Base-by-base conservation (phyloP, 2,329 filamentous ascomycete genomes). In the Lachnellula subtilissima region DNA sequence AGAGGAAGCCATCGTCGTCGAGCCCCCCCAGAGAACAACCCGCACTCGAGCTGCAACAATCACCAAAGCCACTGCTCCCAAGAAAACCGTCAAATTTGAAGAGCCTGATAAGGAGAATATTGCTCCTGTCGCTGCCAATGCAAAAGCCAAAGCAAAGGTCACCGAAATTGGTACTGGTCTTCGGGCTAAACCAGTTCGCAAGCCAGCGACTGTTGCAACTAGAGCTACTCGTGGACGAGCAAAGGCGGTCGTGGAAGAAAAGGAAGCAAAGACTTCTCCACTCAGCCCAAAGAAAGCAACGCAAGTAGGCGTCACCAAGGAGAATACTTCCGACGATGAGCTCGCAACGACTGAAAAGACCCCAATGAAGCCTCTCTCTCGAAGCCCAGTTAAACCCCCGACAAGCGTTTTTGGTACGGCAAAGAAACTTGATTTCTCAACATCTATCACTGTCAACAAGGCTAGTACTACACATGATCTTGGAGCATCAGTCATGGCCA, bases 281-380 rank as follows among this genome's bases (percentile, higher is more conserved):
- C 73, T 86, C 52, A 85, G 82, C 71, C 83, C 82, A 72, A 85
- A 81, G 75, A 87, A 86, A 75, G 77, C 82, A 62, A 82, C 81
- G 42, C 81, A 85, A 72, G 73, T 85, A 62, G 73, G 76, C 50
- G 60, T 55, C 14, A 58, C 74, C 66, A 65, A 70, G 57, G 79
- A 80, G 51, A 65, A 67, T 28, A 74, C 75, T 32, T 84, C 82
- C 14, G 83, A 86, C 50, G 83, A 86, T 65, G 82, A 86, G 67
- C 76, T 86, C 37, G 78, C 78, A 28, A 75, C 73, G 9, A 74
- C 72, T 43, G 78, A 81, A 57, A 76, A 77, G 62, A 75, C 75
- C 1, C 78, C 78, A 5, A 72, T 80, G 46, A 78, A 77, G 64
- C 74, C 78, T 1, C 70, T 84, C 67, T 76, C 76, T 70, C 82